Evolutionary conservation across 768 basidiomycete species (phyloP), one percentile per base, ranked within the genome.

Genomic region (Cystobasidium onofrii): DNA sequence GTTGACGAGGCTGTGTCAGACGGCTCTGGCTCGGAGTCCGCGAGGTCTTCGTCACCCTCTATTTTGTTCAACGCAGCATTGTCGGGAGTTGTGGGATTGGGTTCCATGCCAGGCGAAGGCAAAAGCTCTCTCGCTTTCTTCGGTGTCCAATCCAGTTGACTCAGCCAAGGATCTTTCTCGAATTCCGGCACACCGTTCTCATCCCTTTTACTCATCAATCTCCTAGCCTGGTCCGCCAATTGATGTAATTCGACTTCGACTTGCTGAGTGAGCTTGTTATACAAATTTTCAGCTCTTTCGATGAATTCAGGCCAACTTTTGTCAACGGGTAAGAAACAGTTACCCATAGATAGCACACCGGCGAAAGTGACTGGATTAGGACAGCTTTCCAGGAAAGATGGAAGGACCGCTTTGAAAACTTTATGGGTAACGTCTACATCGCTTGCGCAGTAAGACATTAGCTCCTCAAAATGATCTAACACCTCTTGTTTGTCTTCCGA

Each of bases 61-160:
- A n/a, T n/a, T n/a, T n/a, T n/a, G n/a, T n/a, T n/a, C n/a, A n/a
- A n/a, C 31, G 57, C 57, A 60, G 33, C 12, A 12, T 27, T 6
- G 20, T 34, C 4, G 12, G 12, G 10, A 29, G 23, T 60, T 12
- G 12, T 6, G 12, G 25, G 20, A 12, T 29, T 29, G 4, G 25
- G 6, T 9, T 6, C 36, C 7, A 34, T 34, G 10, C 27, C 63
- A 17, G 43, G 63, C 13, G 39, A 64, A 36, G n/a, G 31, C 12
- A 41, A 29, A 13, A 36, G 15, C 13, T 65, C 34, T 33, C 75
- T 43, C 15, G 75, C 75, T 36, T 73, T 75, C 81, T 98, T 97
- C 0, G 91, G 91, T 0, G 90, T 88, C 96, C 96, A 98, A 80
- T 99, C 94, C 73, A 98, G 83, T 80, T 99, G 96, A 62, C 84